Evolutionary conservation across 495 filamentous ascomycete genomes (phyloP), one percentile per base, ranked within the genome.

Genomic region (Mytilinidion resinicola): DNA sequence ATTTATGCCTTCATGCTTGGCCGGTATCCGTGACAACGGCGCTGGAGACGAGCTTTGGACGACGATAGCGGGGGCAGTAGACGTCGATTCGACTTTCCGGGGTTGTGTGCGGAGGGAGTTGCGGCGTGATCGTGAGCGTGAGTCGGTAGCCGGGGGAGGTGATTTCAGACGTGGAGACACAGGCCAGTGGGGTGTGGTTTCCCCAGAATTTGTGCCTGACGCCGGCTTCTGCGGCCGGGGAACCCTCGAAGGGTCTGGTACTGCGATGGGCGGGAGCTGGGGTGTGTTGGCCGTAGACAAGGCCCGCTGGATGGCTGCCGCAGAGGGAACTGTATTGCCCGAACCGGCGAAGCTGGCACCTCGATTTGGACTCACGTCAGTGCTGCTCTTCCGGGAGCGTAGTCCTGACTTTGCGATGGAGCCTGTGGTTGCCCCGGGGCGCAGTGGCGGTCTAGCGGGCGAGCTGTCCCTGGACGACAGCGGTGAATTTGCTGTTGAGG

Each of bases 281-380:
- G 87, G 82, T 44, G 81, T 85, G 43, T 74, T 82, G 33, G 82
- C 70, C 8, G 85, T 80, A 6, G 85, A 85, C 33, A 90, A 73
- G 43, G 82, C 81, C 64, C 83, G 81, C 62, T 84, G 81, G 49
- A 81, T 77, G 34, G 85, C 78, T 47, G 84, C 77, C 15, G 81
- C 78, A 53, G 85, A 78, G 30, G 83, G 79, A 44, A 76, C 73
- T 30, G 73, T 72, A 60, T 74, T 72, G 66, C 70, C 71, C 44
- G 76, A 49, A 65, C 64, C 69, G 3, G 72, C 64, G 38, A 68
- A 73, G 67, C 73, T 79, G 57, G 75, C 67, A 17, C 73, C 72
- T 65, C 87, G 79, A 55, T 74, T 76, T 1, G 89, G 89, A 62
- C 85, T 90, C 38, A 77, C 72, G 53, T 91, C 88, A 57, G 85